Evolutionary conservation across 228 moss, liverwort and hornwort species (phyloP).

Genomic region (Sphagnum fallax): DNA sequence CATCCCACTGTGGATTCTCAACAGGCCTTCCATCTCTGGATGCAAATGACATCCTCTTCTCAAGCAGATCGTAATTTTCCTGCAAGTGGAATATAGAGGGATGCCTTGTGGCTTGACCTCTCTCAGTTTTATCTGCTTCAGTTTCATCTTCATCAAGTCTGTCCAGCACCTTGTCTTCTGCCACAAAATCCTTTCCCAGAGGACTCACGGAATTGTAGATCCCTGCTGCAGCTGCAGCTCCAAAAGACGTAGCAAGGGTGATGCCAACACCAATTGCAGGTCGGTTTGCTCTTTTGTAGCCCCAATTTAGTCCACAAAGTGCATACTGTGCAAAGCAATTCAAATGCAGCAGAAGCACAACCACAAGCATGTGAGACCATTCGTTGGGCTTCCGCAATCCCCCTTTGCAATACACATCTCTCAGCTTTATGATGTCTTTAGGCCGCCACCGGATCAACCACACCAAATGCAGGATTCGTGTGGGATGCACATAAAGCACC

Average conservation of each 20-base stretch:
- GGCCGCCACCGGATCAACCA: conserved; percentile 73
- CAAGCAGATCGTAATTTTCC: conserved; percentile 62
- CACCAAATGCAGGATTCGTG: conserved; percentile 60
- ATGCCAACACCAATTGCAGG: conserved; percentile 83
- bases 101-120: conserved; percentile 17
- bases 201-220: conserved; percentile 81
- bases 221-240: conserved; percentile 67
- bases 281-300: conserved; percentile 69
- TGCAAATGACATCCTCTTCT: conserved; percentile 76
- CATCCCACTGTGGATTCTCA: conserved; percentile 72
- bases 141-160: conserved; percentile 17
- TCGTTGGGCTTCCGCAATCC: conserved; percentile 85
- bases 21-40: conserved; percentile 61
- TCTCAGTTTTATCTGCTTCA: conserved; percentile 17
- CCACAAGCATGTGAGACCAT: conserved; percentile 81
- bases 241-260: conserved; percentile 59
- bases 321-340: conserved; percentile 85
- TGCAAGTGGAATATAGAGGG: conserved; percentile 40
- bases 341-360: conserved; percentile 67
- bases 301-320: conserved; percentile 94
- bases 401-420: conserved; percentile 73
- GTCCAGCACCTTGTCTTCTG: conserved; percentile 19
- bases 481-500: conserved; percentile 72
- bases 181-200: conserved; percentile 73
- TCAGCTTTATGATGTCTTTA: conserved; percentile 69